These are phyloP conservation scores for Tuber umbilicatum DNA, from an alignment of 495 filamentous ascomycete genomes.

Conservation along the genomic window DNA sequence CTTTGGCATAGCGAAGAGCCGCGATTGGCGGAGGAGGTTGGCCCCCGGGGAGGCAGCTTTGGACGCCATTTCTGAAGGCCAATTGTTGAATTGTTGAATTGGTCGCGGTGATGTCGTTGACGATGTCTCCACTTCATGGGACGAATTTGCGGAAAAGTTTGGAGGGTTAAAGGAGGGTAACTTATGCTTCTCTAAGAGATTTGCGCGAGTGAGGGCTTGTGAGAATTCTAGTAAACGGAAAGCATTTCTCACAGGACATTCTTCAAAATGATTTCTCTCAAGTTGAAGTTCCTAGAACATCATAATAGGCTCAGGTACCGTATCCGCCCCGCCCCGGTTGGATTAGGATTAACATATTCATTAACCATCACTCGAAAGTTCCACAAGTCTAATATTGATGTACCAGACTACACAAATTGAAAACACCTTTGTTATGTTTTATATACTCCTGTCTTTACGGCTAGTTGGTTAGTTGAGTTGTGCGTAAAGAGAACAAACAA, in stretches of 20 bases:
- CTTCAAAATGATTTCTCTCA: not conserved
- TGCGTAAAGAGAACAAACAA: no score
- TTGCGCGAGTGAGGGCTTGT: not conserved
- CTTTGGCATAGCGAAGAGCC: constrained; percentile 54
- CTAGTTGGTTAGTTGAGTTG: no score
- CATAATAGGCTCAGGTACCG: not conserved
- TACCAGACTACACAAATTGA: no score
- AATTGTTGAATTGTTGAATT: not conserved
- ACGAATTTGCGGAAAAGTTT: not conserved
- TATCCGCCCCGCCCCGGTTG: not conserved
- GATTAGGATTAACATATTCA: not conserved
- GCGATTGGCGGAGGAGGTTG: constrained; percentile 54
- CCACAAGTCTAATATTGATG: no score
- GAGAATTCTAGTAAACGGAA: not conserved
- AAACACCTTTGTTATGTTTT: no score
- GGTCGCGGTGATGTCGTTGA: not conserved
- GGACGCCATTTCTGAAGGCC: not conserved
- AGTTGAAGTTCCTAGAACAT: not conserved
- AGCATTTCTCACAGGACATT: not conserved
- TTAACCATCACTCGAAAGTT: not conserved
- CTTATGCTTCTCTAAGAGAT: not conserved
- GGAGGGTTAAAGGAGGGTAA: not conserved
- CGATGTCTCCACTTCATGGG: not conserved
- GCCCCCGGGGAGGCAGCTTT: constrained; percentile 51
- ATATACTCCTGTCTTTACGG: no score